These are phyloP conservation scores for Globisporangium viniferum DNA, from an alignment of 352 stramenopile genomes.

Conservation along the genomic window DNA sequence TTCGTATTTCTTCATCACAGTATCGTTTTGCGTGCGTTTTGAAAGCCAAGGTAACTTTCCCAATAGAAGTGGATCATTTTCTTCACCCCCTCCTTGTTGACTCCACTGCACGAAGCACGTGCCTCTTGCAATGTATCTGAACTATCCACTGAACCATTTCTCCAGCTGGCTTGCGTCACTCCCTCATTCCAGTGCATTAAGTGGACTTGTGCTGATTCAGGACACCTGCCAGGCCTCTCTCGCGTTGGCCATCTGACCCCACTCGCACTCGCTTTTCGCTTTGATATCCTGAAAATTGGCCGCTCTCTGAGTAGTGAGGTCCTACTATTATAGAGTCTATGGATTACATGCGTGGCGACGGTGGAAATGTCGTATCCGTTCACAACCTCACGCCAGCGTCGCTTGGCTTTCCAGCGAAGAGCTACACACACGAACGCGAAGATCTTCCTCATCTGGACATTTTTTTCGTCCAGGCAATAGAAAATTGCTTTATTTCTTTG, in stretches of 20 bases:
- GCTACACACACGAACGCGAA: neutral
- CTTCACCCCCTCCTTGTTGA: too few species aligned
- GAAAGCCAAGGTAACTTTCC: slow-evolving; percentile 1
- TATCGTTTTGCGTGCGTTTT: neutral
- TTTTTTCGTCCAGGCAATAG: neutral
- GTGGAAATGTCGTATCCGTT: neutral
- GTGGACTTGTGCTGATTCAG: neutral
- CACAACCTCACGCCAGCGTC: neutral
- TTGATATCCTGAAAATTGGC: neutral
- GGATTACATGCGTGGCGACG: too few species aligned
- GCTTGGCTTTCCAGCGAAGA: neutral
- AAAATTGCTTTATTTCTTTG: neutral
- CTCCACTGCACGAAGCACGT: too few species aligned
- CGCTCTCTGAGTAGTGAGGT: neutral
- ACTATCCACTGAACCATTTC: neutral
- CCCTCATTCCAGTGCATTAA: neutral
- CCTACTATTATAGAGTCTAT: too few species aligned
- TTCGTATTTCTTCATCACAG: neutral
- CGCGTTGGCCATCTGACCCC: neutral
- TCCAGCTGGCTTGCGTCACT: neutral
- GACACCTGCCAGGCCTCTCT: neutral
- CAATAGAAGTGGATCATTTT: slow-evolving; percentile 1
- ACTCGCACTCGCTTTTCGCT: neutral
- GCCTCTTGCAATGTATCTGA: neutral
- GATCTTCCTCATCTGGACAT: neutral